Percentiles rank a stretch among this genome's conserved stretches.
Evolutionary conservation across 1,284 basidiomycete species (phyloP).

Genomic region (Mycena citricolor): DNA sequence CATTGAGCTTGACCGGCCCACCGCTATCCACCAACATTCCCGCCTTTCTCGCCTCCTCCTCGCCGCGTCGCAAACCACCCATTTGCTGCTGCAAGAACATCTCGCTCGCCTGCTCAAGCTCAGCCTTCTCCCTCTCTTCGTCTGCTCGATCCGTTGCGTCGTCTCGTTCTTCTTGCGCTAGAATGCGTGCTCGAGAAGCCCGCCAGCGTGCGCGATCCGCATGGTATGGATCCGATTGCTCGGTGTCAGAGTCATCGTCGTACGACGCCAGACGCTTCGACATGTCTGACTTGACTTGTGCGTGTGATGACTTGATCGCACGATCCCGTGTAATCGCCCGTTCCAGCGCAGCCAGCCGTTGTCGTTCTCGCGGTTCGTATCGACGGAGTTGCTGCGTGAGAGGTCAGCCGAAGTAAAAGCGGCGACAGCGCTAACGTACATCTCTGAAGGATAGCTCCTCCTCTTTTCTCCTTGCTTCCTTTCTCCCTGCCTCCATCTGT

Average conservation of each 20-base stretch:
- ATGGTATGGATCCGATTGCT: slow-evolving; percentile 85
- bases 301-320: slow-evolving; percentile 72
- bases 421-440: slow-evolving; percentile 48
- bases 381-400: slow-evolving; percentile 68
- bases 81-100: slow-evolving; percentile 86
- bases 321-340: slow-evolving; percentile 72
- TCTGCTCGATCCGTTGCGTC: slow-evolving; percentile 80
- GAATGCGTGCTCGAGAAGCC: slow-evolving; percentile 59
- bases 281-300: slow-evolving; percentile 71
- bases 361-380: slow-evolving; percentile 78
- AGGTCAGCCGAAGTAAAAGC: slow-evolving; percentile 4
- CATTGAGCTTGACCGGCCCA: slow-evolving; percentile 80
- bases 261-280: slow-evolving; percentile 72
- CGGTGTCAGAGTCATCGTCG: slow-evolving; percentile 95
- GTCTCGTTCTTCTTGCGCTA: slow-evolving; percentile 73
- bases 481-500: slow-evolving; percentile 77
- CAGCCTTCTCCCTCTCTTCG: slow-evolving; percentile 82
- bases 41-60: slow-evolving; percentile 83
- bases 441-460: slow-evolving; percentile 83
- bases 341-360: slow-evolving; percentile 72
- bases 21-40: slow-evolving; percentile 89
- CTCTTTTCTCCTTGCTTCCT: slow-evolving; percentile 69
- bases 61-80: slow-evolving; percentile 87
- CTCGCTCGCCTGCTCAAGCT: slow-evolving; percentile 82
- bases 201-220: slow-evolving; percentile 82